phyloP scores from a whole-genome alignment of 352 stramenopile genomes.

The Phytophthora pseudosyringae region DNA sequence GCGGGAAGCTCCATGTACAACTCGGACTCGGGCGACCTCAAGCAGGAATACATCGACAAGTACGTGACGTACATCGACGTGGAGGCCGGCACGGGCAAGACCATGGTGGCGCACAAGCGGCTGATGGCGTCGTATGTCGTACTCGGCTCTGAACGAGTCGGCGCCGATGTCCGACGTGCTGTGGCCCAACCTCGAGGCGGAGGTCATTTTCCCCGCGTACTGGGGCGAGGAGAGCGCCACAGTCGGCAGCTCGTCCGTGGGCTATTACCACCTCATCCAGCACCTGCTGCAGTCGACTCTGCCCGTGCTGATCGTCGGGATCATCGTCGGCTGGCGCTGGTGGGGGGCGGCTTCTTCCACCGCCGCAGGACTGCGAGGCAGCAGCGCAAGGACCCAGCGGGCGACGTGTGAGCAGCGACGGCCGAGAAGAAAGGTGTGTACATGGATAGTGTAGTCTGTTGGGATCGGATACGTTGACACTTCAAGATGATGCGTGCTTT shows the following conservation, averaged over 20 bases:
- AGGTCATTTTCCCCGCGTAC: slow-evolving; percentile 69
- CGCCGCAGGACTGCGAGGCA: slow-evolving; percentile 42
- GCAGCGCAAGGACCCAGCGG: slow-evolving; percentile 24
- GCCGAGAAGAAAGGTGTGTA: not conserved
- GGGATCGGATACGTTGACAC: slow-evolving; percentile 4
- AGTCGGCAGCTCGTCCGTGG: slow-evolving; percentile 37
- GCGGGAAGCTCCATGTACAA: slow-evolving; percentile 50
- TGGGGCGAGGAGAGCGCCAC: slow-evolving; percentile 57
- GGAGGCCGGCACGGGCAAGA: slow-evolving; percentile 71
- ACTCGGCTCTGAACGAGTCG: slow-evolving; percentile 42
- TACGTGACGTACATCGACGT: slow-evolving; percentile 73
- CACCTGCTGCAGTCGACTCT: slow-evolving; percentile 47
- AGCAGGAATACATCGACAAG: slow-evolving; percentile 49
- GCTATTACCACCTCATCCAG: slow-evolving; percentile 53
- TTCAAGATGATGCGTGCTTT: slow-evolving; percentile 3
- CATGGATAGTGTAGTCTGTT: not conserved
- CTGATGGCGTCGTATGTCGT: slow-evolving; percentile 54
- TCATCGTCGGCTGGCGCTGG: slow-evolving; percentile 41
- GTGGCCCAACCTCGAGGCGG: slow-evolving; percentile 55
- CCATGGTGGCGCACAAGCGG: slow-evolving; percentile 67
- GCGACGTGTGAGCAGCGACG: slow-evolving; percentile 15
- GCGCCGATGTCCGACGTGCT: slow-evolving; percentile 68
- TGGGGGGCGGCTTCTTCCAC: slow-evolving; percentile 47
- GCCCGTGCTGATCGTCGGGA: slow-evolving; percentile 56
- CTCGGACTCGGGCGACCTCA: slow-evolving; percentile 39